phyloP scores from a whole-genome alignment of 805 yeast genomes.

The Candida caryicola region DNA sequence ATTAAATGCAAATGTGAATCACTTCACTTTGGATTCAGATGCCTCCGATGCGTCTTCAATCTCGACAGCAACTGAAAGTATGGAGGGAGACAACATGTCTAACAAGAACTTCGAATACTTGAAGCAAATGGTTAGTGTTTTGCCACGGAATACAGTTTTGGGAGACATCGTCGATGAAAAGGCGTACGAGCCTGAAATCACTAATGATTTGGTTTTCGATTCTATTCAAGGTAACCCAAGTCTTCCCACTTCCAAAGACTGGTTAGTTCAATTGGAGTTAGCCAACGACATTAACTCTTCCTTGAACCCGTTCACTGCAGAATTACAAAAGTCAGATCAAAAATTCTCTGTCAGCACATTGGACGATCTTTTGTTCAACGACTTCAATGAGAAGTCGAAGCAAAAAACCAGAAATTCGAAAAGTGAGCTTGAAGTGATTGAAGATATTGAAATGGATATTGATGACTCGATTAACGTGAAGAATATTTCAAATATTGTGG shows the following conservation, averaged over 20 bases:
- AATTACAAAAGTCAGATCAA: conserved; percentile 9
- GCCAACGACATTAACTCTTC: conserved; percentile 44
- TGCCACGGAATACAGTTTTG: conserved; percentile 29
- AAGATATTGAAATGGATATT: conserved; percentile 3
- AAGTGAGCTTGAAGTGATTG: background rate
- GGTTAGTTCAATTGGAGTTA: conserved; percentile 64
- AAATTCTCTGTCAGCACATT: conserved; percentile 34
- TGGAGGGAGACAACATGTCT: conserved; percentile 11
- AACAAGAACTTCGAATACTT: conserved; percentile 30
- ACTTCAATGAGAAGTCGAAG: conserved; percentile 32
- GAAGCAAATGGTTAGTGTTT: conserved; percentile 29
- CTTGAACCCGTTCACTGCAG: conserved; percentile 30
- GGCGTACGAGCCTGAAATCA: conserved; percentile 67
- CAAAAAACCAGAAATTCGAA: conserved; percentile 18
- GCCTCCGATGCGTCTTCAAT: conserved; percentile 13
- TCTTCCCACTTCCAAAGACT: conserved; percentile 52
- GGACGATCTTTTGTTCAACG: conserved; percentile 49
- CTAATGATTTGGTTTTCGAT: conserved; percentile 33
- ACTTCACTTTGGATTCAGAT: conserved; percentile 30
- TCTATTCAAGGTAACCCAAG: conserved; percentile 40
- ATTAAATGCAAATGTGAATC: conserved; percentile 27
- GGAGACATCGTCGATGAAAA: conserved; percentile 53
- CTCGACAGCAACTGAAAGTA: conserved; percentile 12
- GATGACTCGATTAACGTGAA: conserved; percentile 11
- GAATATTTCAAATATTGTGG: conserved; percentile 15